Conservation (phyloP, 768 basidiomycete species). For the Leucosporidium creatinivorum region DNA sequence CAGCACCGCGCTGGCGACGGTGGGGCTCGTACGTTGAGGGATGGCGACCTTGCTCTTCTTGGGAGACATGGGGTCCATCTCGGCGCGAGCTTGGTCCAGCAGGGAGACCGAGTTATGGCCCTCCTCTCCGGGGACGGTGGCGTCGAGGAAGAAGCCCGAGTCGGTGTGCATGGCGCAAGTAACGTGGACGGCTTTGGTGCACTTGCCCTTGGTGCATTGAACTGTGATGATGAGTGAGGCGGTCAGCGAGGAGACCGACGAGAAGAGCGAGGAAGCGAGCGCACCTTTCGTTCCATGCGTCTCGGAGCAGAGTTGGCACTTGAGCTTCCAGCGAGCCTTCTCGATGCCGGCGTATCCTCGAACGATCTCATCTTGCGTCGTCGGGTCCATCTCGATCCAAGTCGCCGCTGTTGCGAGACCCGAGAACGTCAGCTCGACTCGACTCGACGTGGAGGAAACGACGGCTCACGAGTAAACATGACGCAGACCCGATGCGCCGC, state of each 20-base stretch:
- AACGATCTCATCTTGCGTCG: slow-evolving; percentile 48
- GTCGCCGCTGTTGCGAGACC: slow-evolving; percentile 63
- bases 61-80: slow-evolving; percentile 34
- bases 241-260: neutral
- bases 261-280: slow-evolving; percentile 23
- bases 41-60: neutral
- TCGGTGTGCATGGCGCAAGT: slow-evolving; percentile 67
- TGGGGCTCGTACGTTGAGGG: neutral
- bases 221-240: slow-evolving; percentile 42
- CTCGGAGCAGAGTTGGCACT: slow-evolving; percentile 81
- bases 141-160: slow-evolving; percentile 36
- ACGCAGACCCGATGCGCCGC: slow-evolving; percentile 31
- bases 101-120: slow-evolving; percentile 45
- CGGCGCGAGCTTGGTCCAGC: slow-evolving; percentile 56
- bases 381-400: slow-evolving; percentile 63
- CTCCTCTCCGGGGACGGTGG: slow-evolving; percentile 36
- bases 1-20: neutral
- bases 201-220: slow-evolving; percentile 92
- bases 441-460: slow-evolving; percentile 49
- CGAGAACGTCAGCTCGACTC: slow-evolving; percentile 49
- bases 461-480: slow-evolving; percentile 33
- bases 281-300: slow-evolving; percentile 34
- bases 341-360: slow-evolving; percentile 83
- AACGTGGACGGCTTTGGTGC: slow-evolving; percentile 86
- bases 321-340: slow-evolving; percentile 87